These are phyloP conservation scores for Coemansia sp. DNA, from an alignment of 371 early-diverging fungal genomes.

Conservation along the genomic window DNA sequence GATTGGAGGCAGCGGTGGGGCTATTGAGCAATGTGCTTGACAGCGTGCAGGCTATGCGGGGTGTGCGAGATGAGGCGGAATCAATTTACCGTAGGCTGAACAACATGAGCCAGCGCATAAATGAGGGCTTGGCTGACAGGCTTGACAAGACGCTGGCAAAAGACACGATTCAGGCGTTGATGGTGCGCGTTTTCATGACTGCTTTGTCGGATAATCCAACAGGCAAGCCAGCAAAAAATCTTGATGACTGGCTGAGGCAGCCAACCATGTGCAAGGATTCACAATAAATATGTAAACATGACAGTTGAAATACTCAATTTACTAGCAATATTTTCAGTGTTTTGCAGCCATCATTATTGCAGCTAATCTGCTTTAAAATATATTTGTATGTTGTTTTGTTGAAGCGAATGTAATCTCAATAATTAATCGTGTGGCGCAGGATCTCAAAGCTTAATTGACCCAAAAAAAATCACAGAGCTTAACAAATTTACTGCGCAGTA, in stretches of 20 bases:
- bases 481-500: no score
- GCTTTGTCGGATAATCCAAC: constrained; percentile 3
- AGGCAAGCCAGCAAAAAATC: neutral
- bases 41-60: constrained; percentile 19
- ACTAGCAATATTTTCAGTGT: no score
- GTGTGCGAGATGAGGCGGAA: constrained; percentile 10
- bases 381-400: no score
- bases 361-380: no score
- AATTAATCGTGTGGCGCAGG: no score
- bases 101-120: constrained; percentile 24
- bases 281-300: neutral
- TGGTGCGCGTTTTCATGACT: constrained; percentile 30
- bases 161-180: constrained; percentile 37
- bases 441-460: no score
- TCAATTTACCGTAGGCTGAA: constrained; percentile 18
- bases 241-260: constrained; percentile 1
- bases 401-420: no score
- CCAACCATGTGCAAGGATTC: neutral
- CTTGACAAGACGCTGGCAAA: constrained; percentile 44
- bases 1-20: constrained; percentile 23
- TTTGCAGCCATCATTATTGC: no score
- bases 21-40: constrained; percentile 35
- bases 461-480: no score
- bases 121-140: constrained; percentile 25
- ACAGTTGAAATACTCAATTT: no score